Percentiles rank a stretch among this genome's conserved stretches.
Evolutionary conservation across 495 filamentous ascomycete genomes (phyloP).

Genomic region (Podospora tetraspora): DNA sequence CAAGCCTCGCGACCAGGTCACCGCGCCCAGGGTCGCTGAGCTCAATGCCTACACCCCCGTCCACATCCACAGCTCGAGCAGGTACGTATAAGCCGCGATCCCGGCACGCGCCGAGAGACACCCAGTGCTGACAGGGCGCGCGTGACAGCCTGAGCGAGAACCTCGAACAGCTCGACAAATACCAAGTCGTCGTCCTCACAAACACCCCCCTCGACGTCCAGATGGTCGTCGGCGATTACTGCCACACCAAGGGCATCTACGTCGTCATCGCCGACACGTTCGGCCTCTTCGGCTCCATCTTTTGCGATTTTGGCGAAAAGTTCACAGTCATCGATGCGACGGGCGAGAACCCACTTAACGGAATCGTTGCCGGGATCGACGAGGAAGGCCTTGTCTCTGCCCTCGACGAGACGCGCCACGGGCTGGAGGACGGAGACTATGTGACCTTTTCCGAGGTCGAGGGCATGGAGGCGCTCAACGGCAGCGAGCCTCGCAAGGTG

Average conservation of each 20-base stretch:
- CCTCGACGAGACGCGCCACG: conserved; percentile 91
- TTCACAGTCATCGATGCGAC: conserved; percentile 86
- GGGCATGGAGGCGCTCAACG: conserved; percentile 88
- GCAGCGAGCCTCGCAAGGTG: conserved; percentile 75
- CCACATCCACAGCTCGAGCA: conserved; percentile 57
- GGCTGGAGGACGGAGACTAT: conserved; percentile 91
- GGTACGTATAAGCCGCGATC: conserved; percentile 23
- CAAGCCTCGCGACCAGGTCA: conserved; percentile 80
- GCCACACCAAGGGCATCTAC: conserved; percentile 87
- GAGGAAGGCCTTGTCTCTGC: conserved; percentile 87
- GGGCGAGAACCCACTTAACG: conserved; percentile 79
- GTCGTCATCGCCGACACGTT: conserved; percentile 82
- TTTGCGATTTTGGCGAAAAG: conserved; percentile 94
- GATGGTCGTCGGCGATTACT: conserved; percentile 78
- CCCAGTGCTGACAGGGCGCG: conserved; percentile 19
- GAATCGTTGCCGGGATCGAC: conserved; percentile 87
- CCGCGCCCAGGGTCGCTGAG: conserved; percentile 83
- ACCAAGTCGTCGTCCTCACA: conserved; percentile 88
- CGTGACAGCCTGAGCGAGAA: conserved; percentile 55
- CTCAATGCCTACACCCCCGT: conserved; percentile 96
- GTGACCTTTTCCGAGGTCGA: conserved; percentile 91
- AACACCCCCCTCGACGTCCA: conserved; percentile 75
- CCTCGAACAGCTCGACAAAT: conserved; percentile 72
- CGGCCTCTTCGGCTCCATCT: conserved; percentile 91
- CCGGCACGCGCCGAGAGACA: not conserved